Base-by-base conservation (phyloP, 2,329 filamentous ascomycete species). In the Paecilomyces formosus region DNA sequence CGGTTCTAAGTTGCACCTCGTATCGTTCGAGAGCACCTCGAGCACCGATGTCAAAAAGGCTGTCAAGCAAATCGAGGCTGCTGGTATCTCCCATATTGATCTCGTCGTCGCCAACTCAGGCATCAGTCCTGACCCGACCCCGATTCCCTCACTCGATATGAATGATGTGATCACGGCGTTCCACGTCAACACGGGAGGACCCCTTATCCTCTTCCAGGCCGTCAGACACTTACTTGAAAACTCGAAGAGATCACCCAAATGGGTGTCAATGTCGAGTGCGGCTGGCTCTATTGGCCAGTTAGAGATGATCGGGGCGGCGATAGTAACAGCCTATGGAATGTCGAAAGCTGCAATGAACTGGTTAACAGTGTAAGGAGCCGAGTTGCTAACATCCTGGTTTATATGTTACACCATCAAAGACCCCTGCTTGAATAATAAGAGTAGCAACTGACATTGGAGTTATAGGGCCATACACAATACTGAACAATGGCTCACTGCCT, bases 61-160 rank as follows among this genome's bases (percentile, higher is more conserved):
- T 1, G 67, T 75, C 1, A 55, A 68, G 26, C 61, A 66, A 2
- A 66, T 79, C 0, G 61, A 68, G 1, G 28, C 56, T 2, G 53
- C 64, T 26, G 71, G 70, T 3, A 76, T 84, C 61, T 63, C 67
- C 3, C 66, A 73, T 24, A 65, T 84, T 2, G 81, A 84, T 60
- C 65, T 81, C 5, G 74, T 84, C 1, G 77, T 85, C 55, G 78
- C 81, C 52, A 84, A 84, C 63, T 81, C 81, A 0, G 81, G 75
- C 12, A 75, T 80, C 11, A 64, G 58, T 57, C 26, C 54, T 13
- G 6, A 52, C 28, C 67, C 21, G 8, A 59, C 65, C 0, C 62
- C 49, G 15, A 63, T 71, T 8, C 54, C 55, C 0, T 59, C 62
- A 1, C 60, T 64, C 1, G 53, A 51, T 3, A 30, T 63, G 8